Base-by-base conservation (phyloP, 1,284 basidiomycete species). In the Cutaneotrichosporon cavernicola region DNA sequence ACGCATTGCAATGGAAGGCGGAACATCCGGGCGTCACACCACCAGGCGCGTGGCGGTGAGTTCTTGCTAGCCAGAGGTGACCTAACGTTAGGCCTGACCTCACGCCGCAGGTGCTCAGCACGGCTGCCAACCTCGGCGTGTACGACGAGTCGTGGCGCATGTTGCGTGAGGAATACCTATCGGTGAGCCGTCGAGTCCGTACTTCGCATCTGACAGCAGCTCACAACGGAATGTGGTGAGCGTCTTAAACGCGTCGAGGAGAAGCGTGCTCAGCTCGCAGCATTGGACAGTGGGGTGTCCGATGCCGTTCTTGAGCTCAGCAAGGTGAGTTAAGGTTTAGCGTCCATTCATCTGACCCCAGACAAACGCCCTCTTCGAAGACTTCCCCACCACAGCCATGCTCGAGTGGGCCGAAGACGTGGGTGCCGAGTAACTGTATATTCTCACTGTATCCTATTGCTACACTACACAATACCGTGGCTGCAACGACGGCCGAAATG, bases 1-100 rank as follows among this genome's bases (percentile, higher is more conserved):
- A 79, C 38, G 78, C 72, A 4, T 58, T 65, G 38, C 63, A 62
- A 21, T 71, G 73, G 58, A 67, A 62, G 38, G 31, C 40, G 11
- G 55, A 58, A 5, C 64, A 69, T 58, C 57, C 63, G 4, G 63
- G 47, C 11, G 62, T 66, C 16, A 64, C 57, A 7, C 53, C 70
- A 52, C 70, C 68, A 1, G 76, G 77, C 67, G 76, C 74, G 18
- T 80, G 78, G 78, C 64, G 76, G 77, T 77, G 61, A 68, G 76
- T 43, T 67, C 51, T 6, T 6, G 5, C 7, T 6, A 4, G 5
- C 7, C 0, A 5, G 31, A 5, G 21, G 16, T 5, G 18, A 46
- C 38, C 60, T 61, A n/a, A 49, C 52, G 16, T 5, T 60, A 78
- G 77, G 50, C 72, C 78, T 7, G 73, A 78, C 62, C 36, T 80